Evolutionary conservation across 768 basidiomycete species (phyloP).

Genomic region (Leucogyrophana mollusca): DNA sequence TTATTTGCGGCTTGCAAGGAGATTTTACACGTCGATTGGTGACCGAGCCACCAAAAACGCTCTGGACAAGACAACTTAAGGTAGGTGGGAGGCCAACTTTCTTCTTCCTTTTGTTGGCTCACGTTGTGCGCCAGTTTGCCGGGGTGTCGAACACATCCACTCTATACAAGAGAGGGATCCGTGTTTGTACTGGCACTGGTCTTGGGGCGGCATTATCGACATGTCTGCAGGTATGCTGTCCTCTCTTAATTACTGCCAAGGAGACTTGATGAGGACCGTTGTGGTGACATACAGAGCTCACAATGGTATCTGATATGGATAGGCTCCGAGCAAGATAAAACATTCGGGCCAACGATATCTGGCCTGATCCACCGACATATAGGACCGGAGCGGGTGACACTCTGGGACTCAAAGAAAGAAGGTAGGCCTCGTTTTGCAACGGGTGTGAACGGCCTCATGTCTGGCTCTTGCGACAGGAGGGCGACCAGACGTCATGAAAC

Average conservation of each 20-base stretch:
- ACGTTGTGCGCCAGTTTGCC: constrained; percentile 30
- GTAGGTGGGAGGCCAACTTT: constrained; percentile 13
- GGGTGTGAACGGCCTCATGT: constrained; percentile 2
- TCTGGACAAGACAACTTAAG: constrained; percentile 46
- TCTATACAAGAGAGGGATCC: constrained; percentile 42
- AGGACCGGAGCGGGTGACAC: constrained; percentile 34
- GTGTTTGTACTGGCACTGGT: constrained; percentile 45
- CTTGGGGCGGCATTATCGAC: constrained; percentile 45
- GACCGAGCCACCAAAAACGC: constrained; percentile 35
- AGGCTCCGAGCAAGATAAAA: constrained; percentile 44
- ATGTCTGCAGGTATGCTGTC: constrained; percentile 30
- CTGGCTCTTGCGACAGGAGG: too few species aligned
- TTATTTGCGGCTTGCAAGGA: constrained; percentile 46
- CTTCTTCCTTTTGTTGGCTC: background rate
- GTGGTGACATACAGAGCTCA: constrained; percentile 22
- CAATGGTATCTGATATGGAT: constrained; percentile 43
- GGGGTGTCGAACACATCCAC: constrained; percentile 43
- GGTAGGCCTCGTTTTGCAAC: too few species aligned
- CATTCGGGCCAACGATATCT: constrained; percentile 41
- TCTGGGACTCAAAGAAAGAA: constrained; percentile 42
- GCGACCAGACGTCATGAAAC: constrained; percentile 52
- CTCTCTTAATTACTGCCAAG: background rate
- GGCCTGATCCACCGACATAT: constrained; percentile 38
- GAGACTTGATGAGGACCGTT: constrained; percentile 6
- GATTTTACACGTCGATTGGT: constrained; percentile 43